Base-by-base conservation (phyloP, 768 basidiomycete genomes). In the Grammothele lineata region DNA sequence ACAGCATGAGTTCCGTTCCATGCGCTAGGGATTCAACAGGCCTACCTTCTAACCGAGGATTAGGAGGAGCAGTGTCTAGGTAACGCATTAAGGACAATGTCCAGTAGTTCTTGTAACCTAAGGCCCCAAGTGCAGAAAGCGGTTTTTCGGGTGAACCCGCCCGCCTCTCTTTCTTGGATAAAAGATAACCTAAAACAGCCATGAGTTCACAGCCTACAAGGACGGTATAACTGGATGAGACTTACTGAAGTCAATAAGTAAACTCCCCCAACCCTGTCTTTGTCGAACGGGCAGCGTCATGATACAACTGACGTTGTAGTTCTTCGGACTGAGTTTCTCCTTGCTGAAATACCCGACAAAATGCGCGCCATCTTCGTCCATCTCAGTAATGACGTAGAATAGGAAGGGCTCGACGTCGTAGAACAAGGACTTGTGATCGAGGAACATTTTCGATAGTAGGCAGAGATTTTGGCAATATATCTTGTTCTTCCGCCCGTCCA, bases 391-490 rank as follows among this genome's bases (percentile, higher is more conserved):
- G 54, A 99, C 94, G 66, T 99, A 99, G 71, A 99, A 99, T 37
- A 99, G 71, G 68, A 99, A 99, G 0, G 96, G 96, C 67, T 99
- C 96, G 55, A 98, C 95, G 68, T 98, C 95, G 70, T 98, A 97
- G 68, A 97, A 97, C 40, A 98, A 80, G 15, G 94, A 97, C 66
- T 98, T 98, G 72, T 96, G 93, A 65, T 97, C 92, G 56, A 98
- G 79, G 68, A 98, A 98, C 94, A 97, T 97, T 67, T 96, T 97
- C 48, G 95, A 95, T 32, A 98, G 76, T 50, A 98, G 74, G 66
- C 95, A 98, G 22, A 99, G 78, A 66, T 99, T 98, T 64, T 99
- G 96, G 65, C 96, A 98, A 66, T 97, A 99, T 60, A 98, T 98
- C 79, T 98, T 99, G 75, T 95, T 97, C 71, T 92, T 92, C 57